phyloP scores from a whole-genome alignment of 305 asterid genomes.

The Fraxinus baroniana region DNA sequence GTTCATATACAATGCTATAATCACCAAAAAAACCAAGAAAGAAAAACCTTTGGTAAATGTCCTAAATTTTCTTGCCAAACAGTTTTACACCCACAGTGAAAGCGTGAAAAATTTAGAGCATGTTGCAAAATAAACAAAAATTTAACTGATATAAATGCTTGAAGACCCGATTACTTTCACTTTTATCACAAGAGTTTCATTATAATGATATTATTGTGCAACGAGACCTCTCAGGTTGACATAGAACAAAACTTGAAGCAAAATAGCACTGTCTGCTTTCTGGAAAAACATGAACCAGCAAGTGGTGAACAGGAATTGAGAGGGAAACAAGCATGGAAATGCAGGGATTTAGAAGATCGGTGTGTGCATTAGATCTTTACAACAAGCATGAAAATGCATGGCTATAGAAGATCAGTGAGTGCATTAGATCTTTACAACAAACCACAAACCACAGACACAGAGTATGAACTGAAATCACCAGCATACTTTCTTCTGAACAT shows the following conservation, averaged over 20 bases:
- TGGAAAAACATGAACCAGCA: neutral
- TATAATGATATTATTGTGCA: neutral
- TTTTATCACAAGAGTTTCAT: neutral
- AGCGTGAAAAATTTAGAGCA: neutral
- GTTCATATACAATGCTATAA: neutral
- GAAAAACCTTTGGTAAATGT: neutral
- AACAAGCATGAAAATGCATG: neutral
- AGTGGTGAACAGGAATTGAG: neutral
- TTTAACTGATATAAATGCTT: neutral
- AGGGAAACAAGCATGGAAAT: neutral
- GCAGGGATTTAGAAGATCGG: neutral
- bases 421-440: neutral
- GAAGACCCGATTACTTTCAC: neutral
- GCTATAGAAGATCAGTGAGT: neutral
- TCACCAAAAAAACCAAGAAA: neutral
- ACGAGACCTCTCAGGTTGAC: neutral
- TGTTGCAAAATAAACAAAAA: neutral
- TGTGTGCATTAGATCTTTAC: neutral
- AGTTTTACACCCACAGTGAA: neutral
- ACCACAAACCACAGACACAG: neutral
- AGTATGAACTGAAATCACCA: neutral
- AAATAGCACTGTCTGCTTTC: neutral
- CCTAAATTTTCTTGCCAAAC: neutral
- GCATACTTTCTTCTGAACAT: neutral
- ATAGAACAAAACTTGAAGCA: neutral